Percentiles rank a stretch among this genome's conserved stretches.
These are phyloP conservation scores for Fraxinus platypoda DNA, from an alignment of 305 asterid species.

Conservation along the genomic window DNA sequence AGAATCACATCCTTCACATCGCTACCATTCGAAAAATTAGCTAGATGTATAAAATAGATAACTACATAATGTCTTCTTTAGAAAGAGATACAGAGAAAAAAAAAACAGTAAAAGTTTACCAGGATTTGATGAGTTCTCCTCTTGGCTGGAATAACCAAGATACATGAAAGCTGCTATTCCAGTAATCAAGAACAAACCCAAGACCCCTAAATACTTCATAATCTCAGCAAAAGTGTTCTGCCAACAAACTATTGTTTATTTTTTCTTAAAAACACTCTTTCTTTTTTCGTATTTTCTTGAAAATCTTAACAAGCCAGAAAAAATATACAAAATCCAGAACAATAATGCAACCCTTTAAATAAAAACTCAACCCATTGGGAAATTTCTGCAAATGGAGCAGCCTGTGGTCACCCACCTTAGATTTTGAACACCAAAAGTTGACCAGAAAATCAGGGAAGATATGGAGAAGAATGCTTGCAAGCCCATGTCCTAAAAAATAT, in stretches of 20 bases:
- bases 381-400: constrained; percentile 5
- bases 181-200: constrained; percentile 46
- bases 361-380: constrained; percentile 29
- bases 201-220: constrained; percentile 57
- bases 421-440: constrained; percentile 6
- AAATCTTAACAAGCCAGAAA: constrained; percentile 4
- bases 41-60: neutral
- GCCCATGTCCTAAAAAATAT: constrained; percentile 30
- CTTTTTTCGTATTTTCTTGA: neutral
- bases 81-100: neutral
- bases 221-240: neutral
- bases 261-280: constrained; percentile 9
- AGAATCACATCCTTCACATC: neutral
- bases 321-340: neutral
- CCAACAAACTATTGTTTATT: neutral
- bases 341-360: neutral
- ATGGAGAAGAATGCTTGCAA: constrained; percentile 25
- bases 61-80: neutral
- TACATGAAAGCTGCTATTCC: constrained; percentile 35
- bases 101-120: constrained; percentile 30
- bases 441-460: constrained; percentile 38
- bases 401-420: constrained; percentile 15
- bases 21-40: neutral
- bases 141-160: constrained; percentile 36
- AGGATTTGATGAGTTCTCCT: constrained; percentile 28